Base-by-base conservation (phyloP, 192 early-diverging fungal species). In the Dispira simplex region DNA sequence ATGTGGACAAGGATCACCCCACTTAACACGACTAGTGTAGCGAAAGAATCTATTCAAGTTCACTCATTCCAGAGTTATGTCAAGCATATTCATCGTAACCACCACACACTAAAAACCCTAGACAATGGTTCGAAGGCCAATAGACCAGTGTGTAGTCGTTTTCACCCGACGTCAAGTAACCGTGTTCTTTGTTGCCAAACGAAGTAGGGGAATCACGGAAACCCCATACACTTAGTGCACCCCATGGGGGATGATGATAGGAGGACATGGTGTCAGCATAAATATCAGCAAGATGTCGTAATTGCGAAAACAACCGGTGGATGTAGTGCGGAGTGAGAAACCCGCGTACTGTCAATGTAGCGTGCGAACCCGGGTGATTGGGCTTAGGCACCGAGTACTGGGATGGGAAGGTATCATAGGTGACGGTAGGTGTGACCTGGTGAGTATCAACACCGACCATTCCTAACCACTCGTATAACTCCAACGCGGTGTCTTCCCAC, bases 171-270 rank as follows among this genome's bases (percentile, higher is more conserved):
- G 23, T 4, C 26, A 47, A 45, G 16, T 26, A 64, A 12, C 64
- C 62, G 46, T 69, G 71, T 44, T 69, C 64, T 8, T n/a, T 28
- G 2, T 46, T 43, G 4, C 67, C 46, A 62, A 60, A 72, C 20
- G 67, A 68, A 6, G 69, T 63, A 2, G 71, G 71, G 49, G 67
- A 49, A 52, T 72, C 71, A 12, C 65, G 64, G 62, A 69, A 68
- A 11, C 71, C 71, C 67, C 67, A 72, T 44, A 66, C 71, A 44
- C 63, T 14, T 11, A 66, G 39, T 11, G 67, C 43, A 14, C 65
- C 71, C 71, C 71, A 72, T n/a, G 64, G 54, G 49, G 49, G 49
- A 20, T 51, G 49, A 8, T 18, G n/a, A 20, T 51, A 1, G n/a
- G 49, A 3, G 25, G 11, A 27, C 20, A 56, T 28, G 13, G 18